Percentiles rank a stretch among this genome's conserved stretches.
Evolutionary conservation across 169 alveolate species (phyloP).

Genomic region (Plasmodium billcollinsi): DNA sequence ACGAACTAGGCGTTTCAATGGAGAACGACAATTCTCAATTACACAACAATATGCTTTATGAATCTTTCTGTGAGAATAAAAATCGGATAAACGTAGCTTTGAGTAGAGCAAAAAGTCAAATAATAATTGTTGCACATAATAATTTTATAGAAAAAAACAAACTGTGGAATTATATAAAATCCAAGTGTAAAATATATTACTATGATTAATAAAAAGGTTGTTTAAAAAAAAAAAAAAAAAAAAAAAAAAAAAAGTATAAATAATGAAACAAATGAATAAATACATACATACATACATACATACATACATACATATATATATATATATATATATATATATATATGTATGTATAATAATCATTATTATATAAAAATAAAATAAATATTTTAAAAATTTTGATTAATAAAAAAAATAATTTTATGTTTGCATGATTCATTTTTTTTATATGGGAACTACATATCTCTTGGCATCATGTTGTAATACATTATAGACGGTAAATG

Average conservation of each 20-base stretch:
- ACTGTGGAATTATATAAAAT: constrained; percentile 61
- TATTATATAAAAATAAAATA: not conserved
- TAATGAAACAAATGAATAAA: not conserved
- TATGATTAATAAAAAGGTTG: constrained; percentile 7
- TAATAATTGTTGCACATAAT: constrained; percentile 72
- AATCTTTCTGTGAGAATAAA: constrained; percentile 35
- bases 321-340: not conserved
- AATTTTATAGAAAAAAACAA: constrained; percentile 40
- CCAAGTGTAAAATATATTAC: constrained; percentile 18
- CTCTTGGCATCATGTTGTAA: constrained; percentile 65
- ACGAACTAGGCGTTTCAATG: too few species aligned
- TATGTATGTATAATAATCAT: not conserved
- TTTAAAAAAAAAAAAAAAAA: not conserved
- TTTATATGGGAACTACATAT: constrained; percentile 32
- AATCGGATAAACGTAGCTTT: constrained; percentile 75
- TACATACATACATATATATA: not conserved
- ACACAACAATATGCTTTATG: not conserved
- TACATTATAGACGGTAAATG: constrained; percentile 52
- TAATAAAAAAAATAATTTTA: not conserved
- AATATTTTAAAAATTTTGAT: not conserved
- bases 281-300: not conserved
- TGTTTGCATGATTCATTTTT: not conserved
- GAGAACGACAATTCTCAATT: not conserved
- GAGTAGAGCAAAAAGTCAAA: constrained; percentile 59
- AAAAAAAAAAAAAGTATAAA: constrained; percentile 7